phyloP scores from a whole-genome alignment of 768 basidiomycete species.

The Boletus vinaceobasis region DNA sequence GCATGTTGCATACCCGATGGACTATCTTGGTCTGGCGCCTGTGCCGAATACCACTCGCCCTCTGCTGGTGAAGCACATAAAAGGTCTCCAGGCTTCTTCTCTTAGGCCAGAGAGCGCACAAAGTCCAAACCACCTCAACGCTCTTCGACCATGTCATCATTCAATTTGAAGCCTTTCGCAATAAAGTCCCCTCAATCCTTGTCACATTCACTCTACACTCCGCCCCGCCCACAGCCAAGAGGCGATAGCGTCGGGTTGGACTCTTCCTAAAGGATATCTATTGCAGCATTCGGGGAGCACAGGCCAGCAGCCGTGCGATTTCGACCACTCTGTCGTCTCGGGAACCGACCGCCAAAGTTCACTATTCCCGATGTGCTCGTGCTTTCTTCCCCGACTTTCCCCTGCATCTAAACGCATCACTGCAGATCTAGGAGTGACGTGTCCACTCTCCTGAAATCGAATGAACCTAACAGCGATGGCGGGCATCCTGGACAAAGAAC shows the following conservation, averaged over 20 bases:
- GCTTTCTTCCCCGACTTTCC: conserved; percentile 21
- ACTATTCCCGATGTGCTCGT: too few relatives aligned
- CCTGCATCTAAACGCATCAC: too few relatives aligned
- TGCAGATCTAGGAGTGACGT: too few relatives aligned
- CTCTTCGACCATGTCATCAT: conserved; percentile 34
- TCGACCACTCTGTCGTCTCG: conserved; percentile 45
- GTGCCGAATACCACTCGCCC: too few relatives aligned
- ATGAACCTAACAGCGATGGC: too few relatives aligned
- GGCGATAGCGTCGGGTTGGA: conserved; percentile 59
- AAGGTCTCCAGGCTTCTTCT: conserved; percentile 34
- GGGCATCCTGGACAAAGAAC: too few relatives aligned
- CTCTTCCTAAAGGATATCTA: conserved; percentile 69
- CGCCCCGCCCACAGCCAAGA: conserved; percentile 47
- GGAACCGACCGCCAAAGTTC: conserved; percentile 10
- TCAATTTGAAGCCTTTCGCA: too few relatives aligned
- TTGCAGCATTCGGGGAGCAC: conserved; percentile 80
- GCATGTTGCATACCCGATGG: too few relatives aligned
- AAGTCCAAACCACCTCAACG: conserved; percentile 28
- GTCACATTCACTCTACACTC: conserved; percentile 29
- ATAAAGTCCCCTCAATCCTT: conserved; percentile 27
- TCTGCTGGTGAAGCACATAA: too few relatives aligned
- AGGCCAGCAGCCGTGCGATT: conserved; percentile 58
- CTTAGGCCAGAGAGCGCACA: conserved; percentile 37
- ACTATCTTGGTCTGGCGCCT: too few relatives aligned
- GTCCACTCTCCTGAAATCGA: too few relatives aligned